A percentile compares a stretch with the other conserved stretches of the same genome.
Conservation (phyloP, 371 early-diverging fungal species). For the Rhizopus sp. region DNA sequence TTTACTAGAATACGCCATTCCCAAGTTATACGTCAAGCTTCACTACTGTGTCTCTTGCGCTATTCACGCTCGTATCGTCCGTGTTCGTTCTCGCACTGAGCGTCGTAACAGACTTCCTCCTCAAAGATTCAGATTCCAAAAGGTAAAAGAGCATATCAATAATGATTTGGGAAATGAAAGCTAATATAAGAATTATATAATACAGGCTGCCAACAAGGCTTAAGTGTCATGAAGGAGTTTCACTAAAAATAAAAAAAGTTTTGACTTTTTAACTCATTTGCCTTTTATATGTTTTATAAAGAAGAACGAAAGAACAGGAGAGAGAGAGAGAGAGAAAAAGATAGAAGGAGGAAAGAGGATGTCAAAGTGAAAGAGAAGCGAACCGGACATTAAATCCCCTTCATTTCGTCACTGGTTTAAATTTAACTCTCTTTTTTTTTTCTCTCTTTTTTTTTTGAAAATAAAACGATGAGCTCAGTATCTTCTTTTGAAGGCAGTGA, state of each 20-base stretch:
- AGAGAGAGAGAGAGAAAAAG: too few relatives aligned
- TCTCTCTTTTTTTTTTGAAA: conserved; percentile 2
- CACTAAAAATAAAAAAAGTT: not conserved
- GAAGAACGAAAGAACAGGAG: too few relatives aligned
- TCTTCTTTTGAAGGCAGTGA: conserved; percentile 56
- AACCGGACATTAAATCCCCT: not conserved
- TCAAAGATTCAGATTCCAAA: conserved; percentile 83
- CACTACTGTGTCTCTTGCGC: conserved; percentile 99
- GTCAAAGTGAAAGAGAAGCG: too few relatives aligned
- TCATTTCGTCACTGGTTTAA: not conserved
- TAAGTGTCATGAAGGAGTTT: conserved; percentile 7
- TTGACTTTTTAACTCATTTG: not conserved
- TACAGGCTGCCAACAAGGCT: conserved; percentile 33
- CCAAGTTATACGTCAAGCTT: conserved; percentile 98
- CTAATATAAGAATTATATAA: not conserved
- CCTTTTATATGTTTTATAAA: not conserved
- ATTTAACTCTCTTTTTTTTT: conserved; percentile 8
- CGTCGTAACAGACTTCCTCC: conserved; percentile 96
- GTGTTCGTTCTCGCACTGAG: conserved; percentile 90
- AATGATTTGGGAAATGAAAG: not conserved
- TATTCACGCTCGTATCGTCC: conserved; percentile 96
- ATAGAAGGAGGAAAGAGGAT: too few relatives aligned
- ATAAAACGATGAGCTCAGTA: conserved; percentile 40
- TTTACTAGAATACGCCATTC: conserved; percentile 86
- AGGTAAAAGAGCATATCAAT: conserved; percentile 30